Evolutionary conservation across 1,284 basidiomycete species (phyloP).

Genomic region (Volvariella volvacea): DNA sequence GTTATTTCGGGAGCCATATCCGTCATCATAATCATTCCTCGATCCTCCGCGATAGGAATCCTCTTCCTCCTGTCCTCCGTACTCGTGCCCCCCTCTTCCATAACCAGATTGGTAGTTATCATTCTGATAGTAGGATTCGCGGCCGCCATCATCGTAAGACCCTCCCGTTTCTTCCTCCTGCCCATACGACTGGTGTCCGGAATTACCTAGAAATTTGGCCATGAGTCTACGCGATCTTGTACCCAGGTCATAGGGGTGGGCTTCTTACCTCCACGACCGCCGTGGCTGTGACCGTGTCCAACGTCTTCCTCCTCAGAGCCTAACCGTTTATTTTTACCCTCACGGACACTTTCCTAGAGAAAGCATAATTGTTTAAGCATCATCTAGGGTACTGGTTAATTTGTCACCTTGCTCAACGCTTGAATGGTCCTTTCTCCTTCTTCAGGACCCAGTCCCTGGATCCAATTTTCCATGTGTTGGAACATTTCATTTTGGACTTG

Average conservation of each 20-base stretch:
- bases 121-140: neutral
- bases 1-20: neutral
- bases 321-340: conserved; percentile 27
- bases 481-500: conserved; percentile 64
- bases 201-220: no score
- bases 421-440: conserved; percentile 34
- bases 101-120: neutral
- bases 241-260: no score
- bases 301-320: conserved; percentile 18
- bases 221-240: no score
- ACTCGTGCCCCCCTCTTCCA: neutral
- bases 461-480: conserved; percentile 51
- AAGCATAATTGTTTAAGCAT: neutral
- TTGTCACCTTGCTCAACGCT: conserved; percentile 43
- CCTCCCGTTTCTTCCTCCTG: no score
- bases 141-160: no score
- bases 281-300: no score
- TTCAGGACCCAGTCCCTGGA: conserved; percentile 41
- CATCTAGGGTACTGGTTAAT: neutral
- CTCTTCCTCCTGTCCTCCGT: conserved; percentile 6
- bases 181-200: no score
- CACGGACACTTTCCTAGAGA: conserved; percentile 31
- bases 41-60: conserved; percentile 6
- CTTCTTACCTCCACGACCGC: no score
- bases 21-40: conserved; percentile 7